Base-by-base conservation (phyloP, 1,284 basidiomycete species). In the Leccinum angustisporum region DNA sequence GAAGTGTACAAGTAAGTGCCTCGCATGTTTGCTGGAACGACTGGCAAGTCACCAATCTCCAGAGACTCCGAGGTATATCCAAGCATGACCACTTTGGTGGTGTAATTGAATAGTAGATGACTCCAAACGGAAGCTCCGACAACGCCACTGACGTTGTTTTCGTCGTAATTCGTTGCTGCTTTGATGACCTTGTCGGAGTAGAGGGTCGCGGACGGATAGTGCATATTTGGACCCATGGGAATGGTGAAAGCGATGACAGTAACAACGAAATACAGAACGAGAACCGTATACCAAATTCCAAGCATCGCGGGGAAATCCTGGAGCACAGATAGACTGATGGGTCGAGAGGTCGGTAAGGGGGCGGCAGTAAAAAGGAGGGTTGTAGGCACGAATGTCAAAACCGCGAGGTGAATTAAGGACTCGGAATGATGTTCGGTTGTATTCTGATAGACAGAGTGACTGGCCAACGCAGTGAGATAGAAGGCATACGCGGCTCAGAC, bases 1-100 rank as follows among this genome's bases (percentile, higher is more conserved):
- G 67, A 52, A 31, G 68, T 13, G 18, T 76, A 88, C 52, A 86
- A 81, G 64, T 74, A 73, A 3, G 86, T 82, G 0, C 88, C 82
- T 58, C 93, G 88, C 84, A 94, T 88, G 66, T 83, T 73, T 0
- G 81, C 84, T 0, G 88, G 85, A 8, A 95, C 81, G 58, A 95
- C 86, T 2, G 94, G 94, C 51, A 95, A 77, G 73, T 95, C 93
- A 65, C 87, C 91, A 25, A 94, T 92, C 68, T 95, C 91, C 61
- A 95, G 82, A 60, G 85, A 88, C 62, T 84, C 81, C 4, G 88
- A 80, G 8, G 80, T 81, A 72, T 92, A 86, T 4, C 92, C 92
- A 52, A 92, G 86, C 83, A 87, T 86, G 61, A 95, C 86, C 7
- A 95, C 91, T 65, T 88, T 87, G 1, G 90, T 92, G 30, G 90